Conservation (phyloP, 306 rosid species). For the Begonia fuchsioides region DNA sequence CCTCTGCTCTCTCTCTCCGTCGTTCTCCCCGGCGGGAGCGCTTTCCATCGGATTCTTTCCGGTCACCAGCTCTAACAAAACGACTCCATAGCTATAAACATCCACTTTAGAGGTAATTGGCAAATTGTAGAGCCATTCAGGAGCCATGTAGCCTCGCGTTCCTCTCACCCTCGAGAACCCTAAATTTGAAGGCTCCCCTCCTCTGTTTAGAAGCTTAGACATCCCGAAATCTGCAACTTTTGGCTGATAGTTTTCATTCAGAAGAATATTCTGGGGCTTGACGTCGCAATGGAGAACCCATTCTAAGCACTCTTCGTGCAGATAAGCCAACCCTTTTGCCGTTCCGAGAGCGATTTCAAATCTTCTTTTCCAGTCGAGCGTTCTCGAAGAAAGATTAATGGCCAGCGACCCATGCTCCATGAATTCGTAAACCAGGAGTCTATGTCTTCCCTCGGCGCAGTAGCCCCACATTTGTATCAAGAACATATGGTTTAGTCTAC, state of each 20-base stretch:
- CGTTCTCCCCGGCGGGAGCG: not conserved
- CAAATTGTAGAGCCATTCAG: conserved; percentile 43
- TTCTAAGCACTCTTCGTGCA: conserved; percentile 61
- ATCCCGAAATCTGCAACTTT: conserved; percentile 63
- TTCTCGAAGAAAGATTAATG: conserved; percentile 13
- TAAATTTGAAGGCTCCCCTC: conserved; percentile 14
- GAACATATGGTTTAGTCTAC: conserved; percentile 47
- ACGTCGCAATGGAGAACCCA: conserved; percentile 72
- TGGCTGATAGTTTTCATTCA: conserved; percentile 29
- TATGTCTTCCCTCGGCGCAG: conserved; percentile 38
- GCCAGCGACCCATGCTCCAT: conserved; percentile 37
- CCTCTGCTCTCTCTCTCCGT: no score
- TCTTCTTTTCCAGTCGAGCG: conserved; percentile 29
- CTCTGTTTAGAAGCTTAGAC: conserved; percentile 35
- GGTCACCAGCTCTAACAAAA: conserved; percentile 41
- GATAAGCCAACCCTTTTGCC: conserved; percentile 42
- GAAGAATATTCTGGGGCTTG: conserved; percentile 55
- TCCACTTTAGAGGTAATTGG: conserved; percentile 58
- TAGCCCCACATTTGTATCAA: conserved; percentile 52
- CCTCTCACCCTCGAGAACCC: conserved; percentile 5
- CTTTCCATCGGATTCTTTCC: conserved; percentile 21
- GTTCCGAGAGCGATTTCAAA: conserved; percentile 41
- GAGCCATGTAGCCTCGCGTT: conserved; percentile 69
- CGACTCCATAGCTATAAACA: conserved; percentile 51
- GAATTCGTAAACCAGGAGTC: conserved; percentile 42